These are phyloP conservation scores for Aspergillus incahuasiensis DNA, from an alignment of 495 filamentous ascomycete species.

Conservation along the genomic window DNA sequence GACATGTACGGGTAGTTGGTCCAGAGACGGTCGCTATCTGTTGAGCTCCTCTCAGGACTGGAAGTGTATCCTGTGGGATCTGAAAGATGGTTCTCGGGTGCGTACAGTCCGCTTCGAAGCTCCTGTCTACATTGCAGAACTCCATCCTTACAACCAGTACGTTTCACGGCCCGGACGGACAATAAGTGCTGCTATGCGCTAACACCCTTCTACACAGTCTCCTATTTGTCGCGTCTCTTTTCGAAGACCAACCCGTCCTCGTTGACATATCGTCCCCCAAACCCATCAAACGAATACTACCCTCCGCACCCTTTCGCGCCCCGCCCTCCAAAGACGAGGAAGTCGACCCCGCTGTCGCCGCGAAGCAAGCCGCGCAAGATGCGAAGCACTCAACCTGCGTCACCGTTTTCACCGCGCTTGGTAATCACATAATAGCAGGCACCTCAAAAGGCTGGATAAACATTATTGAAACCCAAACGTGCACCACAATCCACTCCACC, in stretches of 20 bases:
- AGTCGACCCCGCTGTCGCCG: conserved; percentile 55
- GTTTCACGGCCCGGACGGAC: conserved; percentile 19
- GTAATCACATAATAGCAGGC: conserved; percentile 82
- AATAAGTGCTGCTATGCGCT: neutral
- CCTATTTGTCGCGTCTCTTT: conserved; percentile 80
- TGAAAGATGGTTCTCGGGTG: conserved; percentile 65
- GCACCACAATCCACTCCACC: conserved; percentile 76
- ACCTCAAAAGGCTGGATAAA: conserved; percentile 95
- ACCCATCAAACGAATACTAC: conserved; percentile 68
- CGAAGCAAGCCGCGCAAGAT: conserved; percentile 85
- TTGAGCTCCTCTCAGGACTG: conserved; percentile 92
- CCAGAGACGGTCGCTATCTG: conserved; percentile 84
- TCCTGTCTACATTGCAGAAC: conserved; percentile 89
- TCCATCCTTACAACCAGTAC: conserved; percentile 89
- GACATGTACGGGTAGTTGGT: conserved; percentile 61
- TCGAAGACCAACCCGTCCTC: conserved; percentile 85
- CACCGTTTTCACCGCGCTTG: conserved; percentile 76
- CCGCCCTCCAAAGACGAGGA: conserved; percentile 55
- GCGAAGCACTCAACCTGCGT: conserved; percentile 92
- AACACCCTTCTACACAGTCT: conserved; percentile 43
- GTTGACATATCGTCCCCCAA: conserved; percentile 67
- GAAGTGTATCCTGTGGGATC: conserved; percentile 93
- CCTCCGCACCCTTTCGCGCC: conserved; percentile 72
- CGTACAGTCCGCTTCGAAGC: conserved; percentile 80
- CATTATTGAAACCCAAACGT: conserved; percentile 76